Evolutionary conservation across 331 rosid genomes (phyloP), one percentile per base, ranked within the genome.

Genomic region (Saraca asoca): DNA sequence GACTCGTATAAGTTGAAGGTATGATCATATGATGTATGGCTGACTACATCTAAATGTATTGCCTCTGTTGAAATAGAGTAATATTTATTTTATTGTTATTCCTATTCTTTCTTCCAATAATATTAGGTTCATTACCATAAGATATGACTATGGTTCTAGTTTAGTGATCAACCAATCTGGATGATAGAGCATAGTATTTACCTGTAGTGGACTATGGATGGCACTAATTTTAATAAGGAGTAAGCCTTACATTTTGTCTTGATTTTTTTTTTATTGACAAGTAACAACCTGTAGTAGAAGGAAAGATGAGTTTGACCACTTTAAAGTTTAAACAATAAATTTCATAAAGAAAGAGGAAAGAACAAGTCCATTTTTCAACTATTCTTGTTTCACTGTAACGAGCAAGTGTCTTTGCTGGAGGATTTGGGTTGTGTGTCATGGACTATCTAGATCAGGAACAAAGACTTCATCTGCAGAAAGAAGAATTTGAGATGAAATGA

Each of bases 101-200:
- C 43, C 10, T 1, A 1, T 15, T 7, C 4, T 19, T 10, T 50
- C 42, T 44, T 39, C 64, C 12, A 6, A 7, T 0, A 17, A 13
- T 37, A 5, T 43, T 68, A 14, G 45, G 45, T 59, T 67, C 51
- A 15, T 19, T 18, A 60, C 46, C 8, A 15, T 73, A 14, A 7
- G 11, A 39, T 57, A 29, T 62, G 75, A 54, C 61, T 13, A 3
- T 5, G 50, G 33, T 10, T 62, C 42, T 76, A 33, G 15, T 39
- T 4, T 70, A 13, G 18, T 61, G 48, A 37, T 55, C 48, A 16
- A 39, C 31, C 7, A 39, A 37, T 49, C 20, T 15, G 66, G 45
- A 11, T 31, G 17, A 17, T 20, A 20, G 41, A 2, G 42, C 34
- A 35, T 18, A 43, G 55, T 12, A 0, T 5, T 18, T 54, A 46